Conservation (phyloP, 1,284 basidiomycete genomes). For the Bjerkandera adusta region DNA sequence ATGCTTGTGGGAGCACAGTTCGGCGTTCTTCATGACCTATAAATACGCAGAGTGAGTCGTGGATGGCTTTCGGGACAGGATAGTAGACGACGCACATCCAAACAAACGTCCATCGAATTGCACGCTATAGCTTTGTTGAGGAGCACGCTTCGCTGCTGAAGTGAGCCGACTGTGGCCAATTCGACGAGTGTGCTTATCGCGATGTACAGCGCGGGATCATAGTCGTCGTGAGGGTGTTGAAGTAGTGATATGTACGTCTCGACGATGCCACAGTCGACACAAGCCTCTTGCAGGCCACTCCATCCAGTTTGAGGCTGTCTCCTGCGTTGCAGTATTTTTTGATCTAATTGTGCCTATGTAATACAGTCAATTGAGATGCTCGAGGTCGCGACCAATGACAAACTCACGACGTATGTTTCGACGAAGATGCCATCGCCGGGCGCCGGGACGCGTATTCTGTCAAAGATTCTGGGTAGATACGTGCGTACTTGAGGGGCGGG, state of each 20-base stretch:
- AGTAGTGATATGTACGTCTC: conserved; percentile 1
- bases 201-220: background rate
- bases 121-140: background rate
- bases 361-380: background rate
- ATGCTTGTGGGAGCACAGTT: conserved; percentile 4
- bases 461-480: background rate
- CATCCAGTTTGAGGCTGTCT: background rate
- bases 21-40: conserved; percentile 2
- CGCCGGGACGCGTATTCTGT: background rate
- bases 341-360: background rate
- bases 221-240: conserved; percentile 1
- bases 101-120: conserved; percentile 2
- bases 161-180: background rate
- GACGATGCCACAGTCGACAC: conserved; percentile 1
- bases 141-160: conserved; percentile 1
- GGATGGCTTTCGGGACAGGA: background rate
- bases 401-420: conserved; percentile 2
- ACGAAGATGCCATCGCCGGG: background rate
- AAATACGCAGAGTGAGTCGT: background rate
- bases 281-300: background rate
- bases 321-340: background rate
- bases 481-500: background rate
- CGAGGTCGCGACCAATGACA: background rate
- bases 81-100: conserved; percentile 3
- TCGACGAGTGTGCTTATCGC: background rate